Evolutionary conservation across 2,329 filamentous ascomycete genomes (phyloP), one percentile per base, ranked within the genome.

Genomic region (Pseudopyricularia cyperi): DNA sequence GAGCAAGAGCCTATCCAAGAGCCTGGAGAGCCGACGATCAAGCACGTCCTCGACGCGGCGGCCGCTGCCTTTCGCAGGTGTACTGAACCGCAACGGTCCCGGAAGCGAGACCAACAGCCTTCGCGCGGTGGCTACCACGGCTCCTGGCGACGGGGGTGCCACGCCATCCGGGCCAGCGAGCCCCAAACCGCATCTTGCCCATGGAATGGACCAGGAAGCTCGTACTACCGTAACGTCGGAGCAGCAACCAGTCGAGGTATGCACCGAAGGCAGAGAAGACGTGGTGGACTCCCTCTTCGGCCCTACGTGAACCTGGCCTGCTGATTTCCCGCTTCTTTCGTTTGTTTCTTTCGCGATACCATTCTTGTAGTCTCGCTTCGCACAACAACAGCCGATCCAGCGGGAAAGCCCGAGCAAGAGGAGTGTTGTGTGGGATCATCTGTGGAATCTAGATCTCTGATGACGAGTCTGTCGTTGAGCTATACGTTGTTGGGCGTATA

Each of bases 1-100:
- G 49, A 87, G 85, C 60, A 86, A 84, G 68, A 88, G 84, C 6
- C 71, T 90, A 14, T 90, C 84, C 54, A 94, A 88, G 69, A 95
- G 88, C 64, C 77, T 97, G 26, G 90, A 96, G 65, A 95, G 87
- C 67, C 82, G 91, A 51, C 84, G 91, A 44, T 95, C 88, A 64
- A 96, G 90, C 66, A 87, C 85, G 14, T 85, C 79, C 52, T 94
- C 87, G 53, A 90, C 86, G 67, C 90, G 89, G 64, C 84, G 85
- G 34, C 48, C 48, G 7, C 66, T 82, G 9, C 79, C 78, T 2
- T 74, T 80, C 57, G 68, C 71, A 14, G 7, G 46, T n/a, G 49
- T 52, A 12, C 48, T 67, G 14, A 64, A 67, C n/a, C 76, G 73
- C 51, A 79, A 72, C 52, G 74, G 74, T 35, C 60, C 76, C 26